phyloP scores from a whole-genome alignment of 148 eudicot species.

The Dysphania ambrosioides region DNA sequence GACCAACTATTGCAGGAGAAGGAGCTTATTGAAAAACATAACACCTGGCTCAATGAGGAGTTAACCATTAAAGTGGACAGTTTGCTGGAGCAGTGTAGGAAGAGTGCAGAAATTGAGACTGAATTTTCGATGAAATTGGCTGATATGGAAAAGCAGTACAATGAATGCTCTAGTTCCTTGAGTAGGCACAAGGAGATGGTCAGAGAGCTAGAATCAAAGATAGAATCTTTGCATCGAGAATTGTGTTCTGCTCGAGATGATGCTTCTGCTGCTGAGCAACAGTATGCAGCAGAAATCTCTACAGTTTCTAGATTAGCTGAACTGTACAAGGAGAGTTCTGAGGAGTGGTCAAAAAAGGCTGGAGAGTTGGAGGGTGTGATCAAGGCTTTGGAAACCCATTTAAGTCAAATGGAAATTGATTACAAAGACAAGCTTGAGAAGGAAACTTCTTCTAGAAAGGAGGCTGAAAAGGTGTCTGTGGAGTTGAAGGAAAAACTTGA shows the following conservation, averaged over 20 bases:
- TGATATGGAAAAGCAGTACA: slow-evolving; percentile 70
- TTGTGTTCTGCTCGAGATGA: slow-evolving; percentile 60
- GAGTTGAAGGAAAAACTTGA: slow-evolving; percentile 68
- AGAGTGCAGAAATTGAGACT: slow-evolving; percentile 65
- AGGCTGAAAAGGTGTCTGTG: slow-evolving; percentile 57
- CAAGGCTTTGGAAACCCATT: slow-evolving; percentile 86
- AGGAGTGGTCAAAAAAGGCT: slow-evolving; percentile 95
- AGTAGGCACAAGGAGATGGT: slow-evolving; percentile 69
- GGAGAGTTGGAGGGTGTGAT: slow-evolving; percentile 97
- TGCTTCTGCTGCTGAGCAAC: slow-evolving; percentile 67
- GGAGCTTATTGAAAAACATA: slow-evolving; percentile 89
- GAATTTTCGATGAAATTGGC: slow-evolving; percentile 69
- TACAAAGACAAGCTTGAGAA: slow-evolving; percentile 78
- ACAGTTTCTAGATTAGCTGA: slow-evolving; percentile 82
- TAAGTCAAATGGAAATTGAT: slow-evolving; percentile 76
- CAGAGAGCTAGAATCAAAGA: slow-evolving; percentile 62
- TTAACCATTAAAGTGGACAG: slow-evolving; percentile 54
- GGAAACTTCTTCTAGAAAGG: slow-evolving; percentile 57
- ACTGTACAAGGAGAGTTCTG: slow-evolving; percentile 89
- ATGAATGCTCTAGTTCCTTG: slow-evolving; percentile 60
- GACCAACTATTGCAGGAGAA: slow-evolving; percentile 74
- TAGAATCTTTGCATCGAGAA: slow-evolving; percentile 61
- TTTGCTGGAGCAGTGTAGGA: slow-evolving; percentile 59
- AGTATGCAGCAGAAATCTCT: slow-evolving; percentile 56
- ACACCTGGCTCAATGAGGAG: slow-evolving; percentile 88